Conservation (phyloP, 2,329 filamentous ascomycete genomes). For the Xenoacremonium recifei region DNA sequence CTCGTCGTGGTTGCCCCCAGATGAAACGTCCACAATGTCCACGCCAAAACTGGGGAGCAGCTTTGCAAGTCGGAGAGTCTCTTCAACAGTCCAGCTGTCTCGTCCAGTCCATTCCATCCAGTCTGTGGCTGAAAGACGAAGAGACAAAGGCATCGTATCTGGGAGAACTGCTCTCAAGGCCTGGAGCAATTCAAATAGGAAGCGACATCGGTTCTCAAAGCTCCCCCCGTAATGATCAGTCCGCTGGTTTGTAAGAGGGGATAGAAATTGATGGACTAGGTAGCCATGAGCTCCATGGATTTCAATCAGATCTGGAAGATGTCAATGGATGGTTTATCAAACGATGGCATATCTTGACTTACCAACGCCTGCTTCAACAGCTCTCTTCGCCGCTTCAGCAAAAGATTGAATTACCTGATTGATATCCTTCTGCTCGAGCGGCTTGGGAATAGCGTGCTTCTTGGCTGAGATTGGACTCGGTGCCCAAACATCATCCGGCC, state of each 20-base stretch:
- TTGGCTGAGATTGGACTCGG: slow-evolving; percentile 20
- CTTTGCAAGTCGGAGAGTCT: slow-evolving; percentile 61
- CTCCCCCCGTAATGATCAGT: slow-evolving; percentile 47
- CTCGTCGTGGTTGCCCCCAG: slow-evolving; percentile 59
- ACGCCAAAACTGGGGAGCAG: slow-evolving; percentile 63
- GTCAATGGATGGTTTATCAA: slow-evolving; percentile 18
- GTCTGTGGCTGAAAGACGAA: slow-evolving; percentile 69
- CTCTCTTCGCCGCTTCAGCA: slow-evolving; percentile 17
- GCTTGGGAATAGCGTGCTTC: slow-evolving; percentile 16
- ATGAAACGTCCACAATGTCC: slow-evolving; percentile 70
- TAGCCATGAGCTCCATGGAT: slow-evolving; percentile 47
- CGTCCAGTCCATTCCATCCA: slow-evolving; percentile 62
- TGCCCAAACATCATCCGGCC: slow-evolving; percentile 24
- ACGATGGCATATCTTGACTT: neutral
- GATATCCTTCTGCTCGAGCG: slow-evolving; percentile 23
- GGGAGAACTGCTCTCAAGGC: slow-evolving; percentile 18
- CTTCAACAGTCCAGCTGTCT: slow-evolving; percentile 60
- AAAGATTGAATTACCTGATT: slow-evolving; percentile 21
- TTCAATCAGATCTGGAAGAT: too few relatives aligned
- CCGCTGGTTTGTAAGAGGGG: slow-evolving; percentile 41
- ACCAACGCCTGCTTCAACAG: slow-evolving; percentile 20
- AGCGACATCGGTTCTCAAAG: slow-evolving; percentile 42
- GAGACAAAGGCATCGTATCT: slow-evolving; percentile 54
- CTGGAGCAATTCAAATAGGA: slow-evolving; percentile 29
- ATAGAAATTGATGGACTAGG: slow-evolving; percentile 45